These are phyloP conservation scores for Aspergillus sp. DNA, from an alignment of 2,329 filamentous ascomycete species.

Conservation along the genomic window DNA sequence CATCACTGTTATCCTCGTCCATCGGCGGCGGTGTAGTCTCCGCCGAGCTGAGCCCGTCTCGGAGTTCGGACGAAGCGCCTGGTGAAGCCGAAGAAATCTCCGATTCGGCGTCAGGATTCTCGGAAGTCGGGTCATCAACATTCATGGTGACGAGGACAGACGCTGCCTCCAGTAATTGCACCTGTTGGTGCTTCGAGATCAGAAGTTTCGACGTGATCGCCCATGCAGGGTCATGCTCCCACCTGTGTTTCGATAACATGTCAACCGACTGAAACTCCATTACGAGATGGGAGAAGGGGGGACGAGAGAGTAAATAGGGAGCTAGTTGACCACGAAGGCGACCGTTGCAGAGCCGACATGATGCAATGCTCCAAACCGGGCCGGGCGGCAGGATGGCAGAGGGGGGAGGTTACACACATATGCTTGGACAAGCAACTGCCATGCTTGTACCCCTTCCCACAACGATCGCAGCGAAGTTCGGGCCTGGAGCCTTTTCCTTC, in stretches of 20 bases:
- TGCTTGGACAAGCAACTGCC: conserved; percentile 99
- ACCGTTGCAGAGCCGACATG: conserved; percentile 40
- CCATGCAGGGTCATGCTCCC: conserved; percentile 99
- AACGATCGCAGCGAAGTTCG: conserved; percentile 94
- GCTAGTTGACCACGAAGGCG: conserved; percentile 38
- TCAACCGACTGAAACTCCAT: conserved; percentile 37
- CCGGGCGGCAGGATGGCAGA: conserved; percentile 47
- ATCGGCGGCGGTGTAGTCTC: conserved; percentile 91
- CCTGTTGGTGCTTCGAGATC: conserved; percentile 99
- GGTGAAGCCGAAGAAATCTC: conserved; percentile 82
- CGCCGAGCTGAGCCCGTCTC: conserved; percentile 74
- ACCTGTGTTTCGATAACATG: conserved; percentile 62
- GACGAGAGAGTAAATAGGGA: conserved; percentile 32
- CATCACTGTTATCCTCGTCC: conserved; percentile 52
- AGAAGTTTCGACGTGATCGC: conserved; percentile 94
- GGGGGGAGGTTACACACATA: conserved; percentile 80
- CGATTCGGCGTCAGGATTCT: conserved; percentile 69
- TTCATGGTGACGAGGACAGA: conserved; percentile 96
- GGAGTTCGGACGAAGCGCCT: conserved; percentile 74
- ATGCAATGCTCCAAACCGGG: conserved; percentile 41
- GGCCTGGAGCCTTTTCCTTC: conserved; percentile 75
- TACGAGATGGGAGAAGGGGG: conserved; percentile 25
- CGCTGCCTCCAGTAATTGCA: conserved; percentile 93
- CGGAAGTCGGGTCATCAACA: conserved; percentile 60
- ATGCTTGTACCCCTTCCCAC: conserved; percentile 99